Conservation (phyloP, 2,329 filamentous ascomycete species). For the Dothistroma septosporum region DNA sequence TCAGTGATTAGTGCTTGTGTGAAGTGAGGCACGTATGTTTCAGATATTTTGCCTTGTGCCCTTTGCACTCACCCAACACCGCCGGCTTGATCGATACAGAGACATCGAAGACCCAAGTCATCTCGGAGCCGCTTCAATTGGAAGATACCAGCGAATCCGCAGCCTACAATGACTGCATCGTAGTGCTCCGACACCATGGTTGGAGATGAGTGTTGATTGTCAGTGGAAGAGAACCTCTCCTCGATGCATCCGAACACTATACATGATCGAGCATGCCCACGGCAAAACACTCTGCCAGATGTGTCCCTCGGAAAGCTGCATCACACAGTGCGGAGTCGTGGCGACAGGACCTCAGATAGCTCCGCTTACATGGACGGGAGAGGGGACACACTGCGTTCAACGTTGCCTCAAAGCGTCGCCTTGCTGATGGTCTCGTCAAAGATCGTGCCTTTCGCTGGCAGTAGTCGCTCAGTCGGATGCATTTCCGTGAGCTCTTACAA, state of each 20-base stretch:
- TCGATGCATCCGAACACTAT: neutral
- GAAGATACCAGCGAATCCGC: conserved; percentile 30
- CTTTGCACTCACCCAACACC: conserved; percentile 32
- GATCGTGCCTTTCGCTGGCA: no score
- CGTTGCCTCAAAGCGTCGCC: no score
- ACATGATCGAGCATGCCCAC: neutral
- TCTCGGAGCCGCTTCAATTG: conserved; percentile 16
- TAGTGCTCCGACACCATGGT: conserved; percentile 6
- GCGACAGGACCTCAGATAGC: neutral
- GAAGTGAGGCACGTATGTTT: no score
- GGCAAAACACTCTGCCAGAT: neutral
- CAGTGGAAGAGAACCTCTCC: neutral
- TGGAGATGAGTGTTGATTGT: neutral
- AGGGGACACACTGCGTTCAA: neutral
- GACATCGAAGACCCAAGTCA: conserved; percentile 24
- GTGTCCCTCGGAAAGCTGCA: neutral
- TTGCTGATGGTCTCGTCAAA: no score
- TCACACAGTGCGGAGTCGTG: neutral
- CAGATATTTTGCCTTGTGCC: no score
- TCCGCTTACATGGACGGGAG: neutral
- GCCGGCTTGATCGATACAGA: conserved; percentile 42
- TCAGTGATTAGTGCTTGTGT: neutral
- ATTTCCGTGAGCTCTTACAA: no score
- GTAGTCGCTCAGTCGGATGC: no score
- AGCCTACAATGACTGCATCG: conserved; percentile 30